Evolutionary conservation across 345 rosid species (phyloP).

Genomic region (Bruguiera gymnorhiza): DNA sequence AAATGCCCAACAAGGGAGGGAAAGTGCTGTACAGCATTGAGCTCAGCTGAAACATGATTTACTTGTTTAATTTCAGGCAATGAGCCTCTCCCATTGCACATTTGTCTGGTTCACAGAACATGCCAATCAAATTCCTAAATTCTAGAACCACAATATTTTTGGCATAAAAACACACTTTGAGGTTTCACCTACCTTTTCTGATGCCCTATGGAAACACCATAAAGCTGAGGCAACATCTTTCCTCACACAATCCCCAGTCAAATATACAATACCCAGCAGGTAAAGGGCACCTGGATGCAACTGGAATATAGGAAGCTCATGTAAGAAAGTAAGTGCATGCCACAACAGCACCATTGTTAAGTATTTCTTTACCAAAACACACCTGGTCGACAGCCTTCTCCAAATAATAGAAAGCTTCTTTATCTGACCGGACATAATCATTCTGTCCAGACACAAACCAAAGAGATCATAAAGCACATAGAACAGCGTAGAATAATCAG

Average conservation of each 20-base stretch:
- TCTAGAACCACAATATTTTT: not conserved
- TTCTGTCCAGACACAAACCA: slow-evolving; percentile 38
- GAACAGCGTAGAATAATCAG: not conserved
- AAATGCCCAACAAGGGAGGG: too few species aligned
- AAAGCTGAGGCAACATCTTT: slow-evolving; percentile 86
- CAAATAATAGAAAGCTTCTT: slow-evolving; percentile 81
- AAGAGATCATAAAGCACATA: slow-evolving; percentile 1
- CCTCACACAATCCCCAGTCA: slow-evolving; percentile 85
- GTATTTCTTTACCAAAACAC: slow-evolving; percentile 11
- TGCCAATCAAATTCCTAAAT: not conserved
- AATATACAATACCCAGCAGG: slow-evolving; percentile 82
- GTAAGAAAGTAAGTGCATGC: slow-evolving; percentile 23
- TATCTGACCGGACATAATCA: slow-evolving; percentile 74
- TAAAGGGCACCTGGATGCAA: slow-evolving; percentile 96
- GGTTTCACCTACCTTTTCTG: slow-evolving; percentile 56
- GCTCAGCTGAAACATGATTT: too few species aligned
- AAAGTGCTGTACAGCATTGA: too few species aligned
- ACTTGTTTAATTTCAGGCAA: too few species aligned
- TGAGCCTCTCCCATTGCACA: too few species aligned
- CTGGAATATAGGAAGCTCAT: slow-evolving; percentile 37
- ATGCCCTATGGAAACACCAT: slow-evolving; percentile 92
- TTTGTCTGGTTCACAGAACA: not conserved
- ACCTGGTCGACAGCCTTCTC: slow-evolving; percentile 97
- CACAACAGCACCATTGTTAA: slow-evolving; percentile 6
- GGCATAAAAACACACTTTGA: not conserved